Conservation (phyloP, 148 eudicot genomes). For the Vaccinium darrowii region DNA sequence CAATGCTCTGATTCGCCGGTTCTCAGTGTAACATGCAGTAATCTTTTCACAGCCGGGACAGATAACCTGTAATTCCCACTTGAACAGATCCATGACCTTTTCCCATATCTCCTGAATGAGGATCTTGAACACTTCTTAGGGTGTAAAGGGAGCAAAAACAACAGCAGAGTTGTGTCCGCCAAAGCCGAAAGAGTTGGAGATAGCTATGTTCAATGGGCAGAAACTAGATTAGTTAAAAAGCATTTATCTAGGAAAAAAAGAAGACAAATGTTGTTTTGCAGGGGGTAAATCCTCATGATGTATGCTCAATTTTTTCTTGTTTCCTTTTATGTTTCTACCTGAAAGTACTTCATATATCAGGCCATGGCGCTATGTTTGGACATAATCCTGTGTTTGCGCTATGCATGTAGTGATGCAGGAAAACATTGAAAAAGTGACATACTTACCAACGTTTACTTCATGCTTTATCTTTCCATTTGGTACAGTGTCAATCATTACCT, state of each 20-base stretch:
- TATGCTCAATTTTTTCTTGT: background rate
- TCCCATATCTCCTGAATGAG: background rate
- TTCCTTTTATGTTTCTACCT: background rate
- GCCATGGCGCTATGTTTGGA: background rate
- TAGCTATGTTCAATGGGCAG: conserved; percentile 8
- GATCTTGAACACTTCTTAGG: conserved; percentile 8
- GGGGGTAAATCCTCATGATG: background rate
- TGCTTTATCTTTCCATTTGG: conserved; percentile 16
- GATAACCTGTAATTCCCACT: background rate
- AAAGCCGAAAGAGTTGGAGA: conserved; percentile 20
- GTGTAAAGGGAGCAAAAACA: conserved; percentile 16
- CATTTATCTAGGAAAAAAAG: background rate
- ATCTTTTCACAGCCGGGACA: background rate
- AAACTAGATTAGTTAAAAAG: background rate
- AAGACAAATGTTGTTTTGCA: background rate
- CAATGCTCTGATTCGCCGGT: background rate
- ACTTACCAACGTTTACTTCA: conserved; percentile 23
- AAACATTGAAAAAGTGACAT: background rate
- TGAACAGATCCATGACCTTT: background rate
- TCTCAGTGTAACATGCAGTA: background rate
- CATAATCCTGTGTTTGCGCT: background rate
- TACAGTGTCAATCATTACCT: conserved; percentile 19
- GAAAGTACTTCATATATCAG: background rate
- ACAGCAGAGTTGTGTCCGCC: conserved; percentile 17
- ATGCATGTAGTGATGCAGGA: background rate